phyloP scores from a whole-genome alignment of 2,329 filamentous ascomycete genomes.

The Nemania serpens region DNA sequence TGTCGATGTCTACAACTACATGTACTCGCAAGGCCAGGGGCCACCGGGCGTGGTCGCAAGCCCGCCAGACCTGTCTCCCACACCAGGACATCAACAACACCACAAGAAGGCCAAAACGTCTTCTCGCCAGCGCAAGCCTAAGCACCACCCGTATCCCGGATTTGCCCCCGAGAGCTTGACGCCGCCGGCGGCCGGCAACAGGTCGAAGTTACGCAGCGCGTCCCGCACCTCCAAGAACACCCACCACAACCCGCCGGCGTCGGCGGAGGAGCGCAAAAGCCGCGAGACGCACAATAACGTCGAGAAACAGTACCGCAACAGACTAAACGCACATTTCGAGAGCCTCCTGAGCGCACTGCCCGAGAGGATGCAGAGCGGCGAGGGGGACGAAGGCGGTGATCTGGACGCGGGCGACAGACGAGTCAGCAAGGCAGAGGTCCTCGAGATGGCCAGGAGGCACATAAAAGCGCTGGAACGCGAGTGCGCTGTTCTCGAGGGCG shows the following conservation, averaged over 20 bases:
- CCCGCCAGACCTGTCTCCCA: slow-evolving; percentile 29
- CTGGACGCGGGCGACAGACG: slow-evolving; percentile 33
- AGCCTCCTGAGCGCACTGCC: slow-evolving; percentile 49
- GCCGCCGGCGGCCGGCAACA: slow-evolving; percentile 16
- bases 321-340: slow-evolving; percentile 53
- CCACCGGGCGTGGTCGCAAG: slow-evolving; percentile 25
- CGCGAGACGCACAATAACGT: slow-evolving; percentile 51
- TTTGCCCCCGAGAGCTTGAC: slow-evolving; percentile 24
- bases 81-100: slow-evolving; percentile 25
- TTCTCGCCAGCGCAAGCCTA: slow-evolving; percentile 29
- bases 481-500: slow-evolving; percentile 43
- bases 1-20: slow-evolving; percentile 34
- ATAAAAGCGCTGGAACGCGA: slow-evolving; percentile 49
- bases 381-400: slow-evolving; percentile 35
- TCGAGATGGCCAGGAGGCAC: slow-evolving; percentile 50
- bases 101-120: slow-evolving; percentile 30
- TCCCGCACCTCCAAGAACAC: slow-evolving; percentile 44
- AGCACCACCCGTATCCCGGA: slow-evolving; percentile 25
- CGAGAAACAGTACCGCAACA: slow-evolving; percentile 54
- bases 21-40: slow-evolving; percentile 35
- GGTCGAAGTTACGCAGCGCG: slow-evolving; percentile 41
- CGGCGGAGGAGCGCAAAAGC: slow-evolving; percentile 41
- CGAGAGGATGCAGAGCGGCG: slow-evolving; percentile 41
- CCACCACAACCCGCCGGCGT: slow-evolving; percentile 42
- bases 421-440: slow-evolving; percentile 51